Evolutionary conservation across 1,284 basidiomycete genomes (phyloP).

Genomic region (Rhodotorula sp.): DNA sequence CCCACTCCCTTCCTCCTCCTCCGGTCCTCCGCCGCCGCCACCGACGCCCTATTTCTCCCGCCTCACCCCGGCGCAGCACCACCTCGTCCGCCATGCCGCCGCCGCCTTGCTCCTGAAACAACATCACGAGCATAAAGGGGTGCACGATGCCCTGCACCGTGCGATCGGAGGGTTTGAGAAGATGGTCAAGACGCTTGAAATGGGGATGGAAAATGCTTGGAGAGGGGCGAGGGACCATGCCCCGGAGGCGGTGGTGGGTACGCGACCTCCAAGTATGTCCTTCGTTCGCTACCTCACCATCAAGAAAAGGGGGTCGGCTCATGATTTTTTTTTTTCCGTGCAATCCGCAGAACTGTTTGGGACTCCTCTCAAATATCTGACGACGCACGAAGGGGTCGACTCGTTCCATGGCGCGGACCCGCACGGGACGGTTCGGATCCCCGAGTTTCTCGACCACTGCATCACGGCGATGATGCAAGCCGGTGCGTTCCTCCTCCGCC

Average conservation of each 20-base stretch:
- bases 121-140: constrained; percentile 1
- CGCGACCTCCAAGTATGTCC: constrained; percentile 1
- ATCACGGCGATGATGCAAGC: constrained; percentile 29
- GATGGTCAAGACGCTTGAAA: neutral
- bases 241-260: neutral
- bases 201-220: neutral
- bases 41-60: constrained; percentile 17
- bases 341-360: constrained; percentile 27
- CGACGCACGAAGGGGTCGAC: constrained; percentile 24
- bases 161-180: constrained; percentile 19
- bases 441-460: constrained; percentile 35
- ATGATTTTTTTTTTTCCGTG: too few species aligned
- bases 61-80: constrained; percentile 22
- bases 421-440: constrained; percentile 19
- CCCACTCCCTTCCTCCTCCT: neutral
- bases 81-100: constrained; percentile 29
- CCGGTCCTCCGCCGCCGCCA: neutral
- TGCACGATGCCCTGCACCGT: constrained; percentile 3
- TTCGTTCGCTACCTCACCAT: too few species aligned
- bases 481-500: constrained; percentile 5
- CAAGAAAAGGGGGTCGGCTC: too few species aligned
- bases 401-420: constrained; percentile 27
- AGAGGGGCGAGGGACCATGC: neutral
- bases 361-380: constrained; percentile 5
- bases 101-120: constrained; percentile 22